phyloP scores from a whole-genome alignment of 179 eudicot genomes.

The Beta corolliflora region DNA sequence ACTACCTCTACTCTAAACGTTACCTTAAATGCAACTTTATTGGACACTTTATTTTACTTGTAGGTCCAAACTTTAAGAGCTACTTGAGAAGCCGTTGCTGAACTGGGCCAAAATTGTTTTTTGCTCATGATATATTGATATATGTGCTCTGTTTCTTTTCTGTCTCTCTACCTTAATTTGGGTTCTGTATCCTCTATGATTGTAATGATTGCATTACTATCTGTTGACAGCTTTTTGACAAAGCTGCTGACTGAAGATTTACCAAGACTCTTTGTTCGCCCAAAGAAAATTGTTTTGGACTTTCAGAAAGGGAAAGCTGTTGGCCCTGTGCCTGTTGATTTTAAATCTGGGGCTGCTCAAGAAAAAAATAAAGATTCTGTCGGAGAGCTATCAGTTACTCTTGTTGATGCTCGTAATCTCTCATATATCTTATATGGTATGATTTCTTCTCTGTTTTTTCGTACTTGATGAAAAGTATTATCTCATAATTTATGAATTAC shows the following conservation, averaged over 20 bases:
- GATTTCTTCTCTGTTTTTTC: slow-evolving; percentile 4
- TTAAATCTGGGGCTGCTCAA: slow-evolving; percentile 62
- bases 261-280: slow-evolving; percentile 93
- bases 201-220: slow-evolving; percentile 5
- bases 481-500: background rate
- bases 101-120: background rate
- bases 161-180: background rate
- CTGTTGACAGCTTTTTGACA: slow-evolving; percentile 73
- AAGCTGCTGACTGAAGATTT: slow-evolving; percentile 95
- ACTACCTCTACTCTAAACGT: background rate
- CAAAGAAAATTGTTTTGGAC: slow-evolving; percentile 93
- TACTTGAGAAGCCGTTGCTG: background rate
- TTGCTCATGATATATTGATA: background rate
- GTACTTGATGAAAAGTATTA: background rate
- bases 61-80: background rate
- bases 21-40: background rate
- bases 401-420: slow-evolving; percentile 93
- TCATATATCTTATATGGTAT: slow-evolving; percentile 74
- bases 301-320: slow-evolving; percentile 92
- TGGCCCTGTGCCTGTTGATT: slow-evolving; percentile 64
- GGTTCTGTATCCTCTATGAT: background rate
- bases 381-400: slow-evolving; percentile 98
- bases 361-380: slow-evolving; percentile 79
- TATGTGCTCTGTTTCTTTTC: background rate
- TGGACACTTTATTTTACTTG: background rate